Percentiles rank a stretch among this genome's conserved stretches.
phyloP scores from a whole-genome alignment of 805 yeast genomes.

The Monosporozyma solicola region DNA sequence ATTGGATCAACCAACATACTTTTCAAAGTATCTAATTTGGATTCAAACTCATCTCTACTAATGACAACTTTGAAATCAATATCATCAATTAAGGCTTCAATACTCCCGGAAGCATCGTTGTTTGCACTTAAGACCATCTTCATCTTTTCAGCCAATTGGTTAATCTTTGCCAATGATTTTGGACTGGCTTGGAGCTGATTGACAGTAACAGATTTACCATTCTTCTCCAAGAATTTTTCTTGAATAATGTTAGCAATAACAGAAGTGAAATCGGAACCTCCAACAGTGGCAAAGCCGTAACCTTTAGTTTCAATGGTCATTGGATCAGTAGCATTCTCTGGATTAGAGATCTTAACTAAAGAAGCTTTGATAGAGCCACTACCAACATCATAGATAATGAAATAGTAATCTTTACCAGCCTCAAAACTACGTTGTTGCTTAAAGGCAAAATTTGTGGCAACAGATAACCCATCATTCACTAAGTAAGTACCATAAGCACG shows the following conservation, averaged over 20 bases:
- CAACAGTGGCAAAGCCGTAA: slow-evolving; percentile 61
- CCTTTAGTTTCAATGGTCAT: slow-evolving; percentile 57
- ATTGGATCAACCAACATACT: slow-evolving; percentile 46
- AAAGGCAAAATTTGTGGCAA: slow-evolving; percentile 69
- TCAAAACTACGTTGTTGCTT: slow-evolving; percentile 20
- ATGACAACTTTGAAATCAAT: slow-evolving; percentile 59
- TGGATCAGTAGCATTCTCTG: slow-evolving; percentile 34
- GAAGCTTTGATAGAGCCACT: slow-evolving; percentile 88
- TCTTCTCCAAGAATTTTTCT: slow-evolving; percentile 44
- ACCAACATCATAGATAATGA: slow-evolving; percentile 82
- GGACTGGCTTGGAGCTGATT: slow-evolving; percentile 38
- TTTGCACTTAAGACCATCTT: slow-evolving; percentile 85
- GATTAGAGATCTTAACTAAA: slow-evolving; percentile 50
- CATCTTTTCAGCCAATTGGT: slow-evolving; percentile 82
- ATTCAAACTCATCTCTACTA: slow-evolving; percentile 79
- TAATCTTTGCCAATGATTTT: slow-evolving; percentile 56
- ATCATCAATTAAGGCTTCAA: slow-evolving; percentile 69
- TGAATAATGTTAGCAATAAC: slow-evolving; percentile 53
- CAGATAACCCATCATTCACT: slow-evolving; percentile 88
- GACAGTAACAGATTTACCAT: slow-evolving; percentile 31
- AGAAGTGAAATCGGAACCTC: slow-evolving; percentile 69
- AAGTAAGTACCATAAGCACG: slow-evolving; percentile 51
- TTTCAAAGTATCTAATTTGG: slow-evolving; percentile 8
- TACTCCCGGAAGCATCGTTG: slow-evolving; percentile 60
- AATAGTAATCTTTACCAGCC: slow-evolving; percentile 38